phyloP scores from a whole-genome alignment of 306 rosid species.

The Lupinus albus region DNA sequence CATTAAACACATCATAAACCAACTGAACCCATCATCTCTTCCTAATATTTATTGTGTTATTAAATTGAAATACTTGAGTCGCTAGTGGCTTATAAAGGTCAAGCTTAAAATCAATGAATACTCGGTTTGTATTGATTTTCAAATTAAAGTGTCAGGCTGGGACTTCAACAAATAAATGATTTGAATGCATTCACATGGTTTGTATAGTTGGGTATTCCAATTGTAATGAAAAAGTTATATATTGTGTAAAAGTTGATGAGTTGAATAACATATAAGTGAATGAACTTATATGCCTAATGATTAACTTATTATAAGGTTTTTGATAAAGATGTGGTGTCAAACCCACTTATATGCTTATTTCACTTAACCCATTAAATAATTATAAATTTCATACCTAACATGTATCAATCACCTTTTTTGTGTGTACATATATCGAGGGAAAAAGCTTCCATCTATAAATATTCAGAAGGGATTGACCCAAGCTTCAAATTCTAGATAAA shows the following conservation, averaged over 20 bases:
- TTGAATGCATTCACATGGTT: background rate
- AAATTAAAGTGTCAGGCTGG: background rate
- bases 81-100: background rate
- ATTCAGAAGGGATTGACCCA: background rate
- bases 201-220: too few relatives aligned
- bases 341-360: too few relatives aligned
- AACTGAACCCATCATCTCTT: background rate
- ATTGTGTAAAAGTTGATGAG: too few relatives aligned
- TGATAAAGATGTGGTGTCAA: too few relatives aligned
- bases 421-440: too few relatives aligned
- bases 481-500: background rate
- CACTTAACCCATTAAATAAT: too few relatives aligned
- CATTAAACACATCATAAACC: slow-evolving; percentile 2
- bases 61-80: background rate
- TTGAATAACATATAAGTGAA: too few relatives aligned
- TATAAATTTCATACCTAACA: too few relatives aligned
- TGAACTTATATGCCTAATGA: too few relatives aligned
- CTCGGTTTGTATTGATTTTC: background rate
- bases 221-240: too few relatives aligned
- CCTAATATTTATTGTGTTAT: background rate
- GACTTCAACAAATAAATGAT: background rate
- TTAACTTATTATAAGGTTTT: too few relatives aligned
- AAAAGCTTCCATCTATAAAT: background rate
- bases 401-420: too few relatives aligned
- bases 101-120: background rate